phyloP scores from a whole-genome alignment of 2,329 filamentous ascomycete species.

The Hansfordia pulvinata region DNA sequence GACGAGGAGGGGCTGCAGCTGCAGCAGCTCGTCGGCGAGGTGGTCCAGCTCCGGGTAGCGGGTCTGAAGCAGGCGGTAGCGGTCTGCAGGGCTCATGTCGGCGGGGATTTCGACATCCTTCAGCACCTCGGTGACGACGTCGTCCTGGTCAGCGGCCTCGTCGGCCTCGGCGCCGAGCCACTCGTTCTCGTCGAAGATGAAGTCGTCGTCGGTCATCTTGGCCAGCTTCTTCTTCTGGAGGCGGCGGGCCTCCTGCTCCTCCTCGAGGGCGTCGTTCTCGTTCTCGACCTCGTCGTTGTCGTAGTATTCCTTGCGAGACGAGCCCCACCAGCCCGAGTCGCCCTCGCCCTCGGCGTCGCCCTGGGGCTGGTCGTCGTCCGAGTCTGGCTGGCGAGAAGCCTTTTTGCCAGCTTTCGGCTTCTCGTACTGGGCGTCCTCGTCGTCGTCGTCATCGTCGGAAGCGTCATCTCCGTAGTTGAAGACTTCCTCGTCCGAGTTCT shows the following conservation, averaged over 20 bases:
- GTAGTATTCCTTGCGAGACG: slow-evolving; percentile 84
- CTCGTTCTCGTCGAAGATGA: slow-evolving; percentile 80
- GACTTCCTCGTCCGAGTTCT: slow-evolving; percentile 50
- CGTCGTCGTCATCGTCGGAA: slow-evolving; percentile 22
- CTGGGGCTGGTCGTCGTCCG: slow-evolving; percentile 20
- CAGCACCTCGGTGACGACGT: slow-evolving; percentile 73
- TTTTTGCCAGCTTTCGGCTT: slow-evolving; percentile 17
- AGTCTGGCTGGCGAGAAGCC: slow-evolving; percentile 3
- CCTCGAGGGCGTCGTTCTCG: slow-evolving; percentile 56
- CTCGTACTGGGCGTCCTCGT: slow-evolving; percentile 26
- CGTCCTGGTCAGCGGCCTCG: slow-evolving; percentile 25
- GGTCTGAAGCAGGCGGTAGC: slow-evolving; percentile 58
- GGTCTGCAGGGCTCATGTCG: slow-evolving; percentile 63
- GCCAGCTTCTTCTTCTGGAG: slow-evolving; percentile 84
- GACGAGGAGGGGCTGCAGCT: slow-evolving; percentile 53
- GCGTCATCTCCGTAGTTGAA: slow-evolving; percentile 32
- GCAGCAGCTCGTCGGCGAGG: slow-evolving; percentile 64
- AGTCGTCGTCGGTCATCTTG: slow-evolving; percentile 83
- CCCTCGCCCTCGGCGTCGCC: slow-evolving; percentile 41
- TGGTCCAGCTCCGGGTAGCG: slow-evolving; percentile 89
- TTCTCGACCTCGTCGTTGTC: slow-evolving; percentile 55
- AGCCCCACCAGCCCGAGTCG: slow-evolving; percentile 68
- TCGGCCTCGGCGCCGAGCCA: slow-evolving; percentile 51
- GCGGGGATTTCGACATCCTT: slow-evolving; percentile 72
- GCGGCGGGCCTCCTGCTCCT: slow-evolving; percentile 80